Conservation (phyloP, 2,329 filamentous ascomycete genomes). For the Dactylellina drechsleri region DNA sequence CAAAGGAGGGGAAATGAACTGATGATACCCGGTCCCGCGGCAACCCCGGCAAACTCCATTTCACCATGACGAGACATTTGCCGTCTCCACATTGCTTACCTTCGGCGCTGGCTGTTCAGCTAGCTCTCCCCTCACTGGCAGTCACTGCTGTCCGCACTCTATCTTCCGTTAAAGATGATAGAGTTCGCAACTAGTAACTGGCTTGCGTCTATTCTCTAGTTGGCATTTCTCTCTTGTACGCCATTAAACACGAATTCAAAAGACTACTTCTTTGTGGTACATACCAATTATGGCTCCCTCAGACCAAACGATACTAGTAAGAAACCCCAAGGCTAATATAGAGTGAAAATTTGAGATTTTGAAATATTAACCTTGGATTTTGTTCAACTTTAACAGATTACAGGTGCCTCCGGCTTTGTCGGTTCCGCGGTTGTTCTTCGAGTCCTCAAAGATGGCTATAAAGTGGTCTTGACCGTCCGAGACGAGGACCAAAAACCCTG, state of each 20-base stretch:
- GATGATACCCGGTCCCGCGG: not conserved
- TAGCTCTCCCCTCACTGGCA: conserved; percentile 17
- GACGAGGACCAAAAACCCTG: conserved; percentile 59
- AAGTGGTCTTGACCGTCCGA: conserved; percentile 65
- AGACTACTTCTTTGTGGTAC: not conserved
- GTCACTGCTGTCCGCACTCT: conserved; percentile 2
- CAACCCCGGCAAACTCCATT: not conserved
- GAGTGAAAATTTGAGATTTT: not conserved
- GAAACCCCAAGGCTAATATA: not conserved
- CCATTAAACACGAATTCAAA: not conserved
- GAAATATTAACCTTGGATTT: not conserved
- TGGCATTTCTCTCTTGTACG: too few relatives aligned
- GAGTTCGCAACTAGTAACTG: not conserved
- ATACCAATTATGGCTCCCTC: conserved; percentile 30
- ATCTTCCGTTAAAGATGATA: too few relatives aligned
- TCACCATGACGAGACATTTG: not conserved
- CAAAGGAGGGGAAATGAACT: too few relatives aligned
- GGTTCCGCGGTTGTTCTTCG: conserved; percentile 67
- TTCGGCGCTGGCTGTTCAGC: not conserved
- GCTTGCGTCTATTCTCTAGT: not conserved
- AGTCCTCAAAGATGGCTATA: conserved; percentile 63
- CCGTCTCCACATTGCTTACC: not conserved
- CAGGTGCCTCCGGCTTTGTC: conserved; percentile 63
- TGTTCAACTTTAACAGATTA: conserved; percentile 27
- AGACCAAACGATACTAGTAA: conserved; percentile 45